A percentile compares a stretch with the other conserved stretches of the same genome.
Evolutionary conservation across 2,329 filamentous ascomycete genomes (phyloP).

Genomic region (Aspergillus quadricinctus): DNA sequence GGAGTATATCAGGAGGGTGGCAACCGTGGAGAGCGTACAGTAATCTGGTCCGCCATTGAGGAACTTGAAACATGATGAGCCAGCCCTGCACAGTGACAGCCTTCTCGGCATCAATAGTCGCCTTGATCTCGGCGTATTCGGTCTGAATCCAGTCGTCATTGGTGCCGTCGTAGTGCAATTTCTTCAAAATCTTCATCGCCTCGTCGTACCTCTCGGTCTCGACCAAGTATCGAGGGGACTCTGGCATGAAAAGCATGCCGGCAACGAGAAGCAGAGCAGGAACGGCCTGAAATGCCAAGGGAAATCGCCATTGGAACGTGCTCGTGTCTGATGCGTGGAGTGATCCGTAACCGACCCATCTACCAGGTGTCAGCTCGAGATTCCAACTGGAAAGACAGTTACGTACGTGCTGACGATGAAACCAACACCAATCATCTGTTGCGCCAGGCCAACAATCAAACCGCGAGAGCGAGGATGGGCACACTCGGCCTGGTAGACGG

Average conservation of each 20-base stretch:
- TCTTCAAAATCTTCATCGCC: slow-evolving; percentile 46
- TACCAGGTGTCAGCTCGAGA: slow-evolving; percentile 10
- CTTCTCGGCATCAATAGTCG: slow-evolving; percentile 57
- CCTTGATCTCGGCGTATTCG: slow-evolving; percentile 24
- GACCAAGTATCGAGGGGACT: slow-evolving; percentile 33
- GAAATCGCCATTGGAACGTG: slow-evolving; percentile 35
- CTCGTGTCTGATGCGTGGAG: slow-evolving; percentile 32
- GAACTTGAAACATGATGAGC: slow-evolving; percentile 36
- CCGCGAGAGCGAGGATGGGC: slow-evolving; percentile 57
- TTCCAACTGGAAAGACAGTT: neutral
- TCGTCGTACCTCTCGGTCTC: slow-evolving; percentile 47
- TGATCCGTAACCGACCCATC: slow-evolving; percentile 48
- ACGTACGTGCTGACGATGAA: slow-evolving; percentile 42
- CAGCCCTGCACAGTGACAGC: slow-evolving; percentile 46
- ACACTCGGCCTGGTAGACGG: slow-evolving; percentile 61
- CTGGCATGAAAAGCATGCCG: slow-evolving; percentile 32
- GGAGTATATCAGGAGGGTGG: neutral
- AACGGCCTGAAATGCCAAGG: slow-evolving; percentile 34
- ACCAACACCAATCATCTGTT: slow-evolving; percentile 44
- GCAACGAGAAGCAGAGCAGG: slow-evolving; percentile 36
- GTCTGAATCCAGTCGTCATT: slow-evolving; percentile 55
- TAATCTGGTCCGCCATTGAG: slow-evolving; percentile 56
- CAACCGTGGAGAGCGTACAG: slow-evolving; percentile 27
- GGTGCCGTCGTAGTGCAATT: slow-evolving; percentile 51
- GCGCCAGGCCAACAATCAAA: slow-evolving; percentile 39